phyloP scores from a whole-genome alignment of 805 yeast species.

The Zygotorulaspora florentina region DNA sequence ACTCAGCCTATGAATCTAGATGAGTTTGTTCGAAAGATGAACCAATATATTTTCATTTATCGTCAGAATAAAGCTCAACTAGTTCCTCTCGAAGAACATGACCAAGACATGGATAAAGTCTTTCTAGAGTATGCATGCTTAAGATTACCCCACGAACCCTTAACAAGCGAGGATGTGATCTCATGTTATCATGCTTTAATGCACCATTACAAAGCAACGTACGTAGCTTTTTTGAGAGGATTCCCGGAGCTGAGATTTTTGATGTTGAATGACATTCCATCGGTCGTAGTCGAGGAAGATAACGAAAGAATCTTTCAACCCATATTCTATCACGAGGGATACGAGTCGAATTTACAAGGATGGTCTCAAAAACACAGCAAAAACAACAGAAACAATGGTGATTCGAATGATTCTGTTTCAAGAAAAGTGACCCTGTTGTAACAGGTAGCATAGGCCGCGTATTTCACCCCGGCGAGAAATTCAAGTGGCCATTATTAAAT shows the following conservation, averaged over 20 bases:
- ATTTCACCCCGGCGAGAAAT: neutral
- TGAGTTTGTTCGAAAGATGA: constrained; percentile 29
- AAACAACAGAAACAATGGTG: constrained; percentile 11
- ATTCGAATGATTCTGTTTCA: constrained; percentile 16
- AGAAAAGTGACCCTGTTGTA: constrained; percentile 22
- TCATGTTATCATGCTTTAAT: constrained; percentile 36
- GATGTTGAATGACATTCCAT: constrained; percentile 39
- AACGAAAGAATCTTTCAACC: constrained; percentile 35
- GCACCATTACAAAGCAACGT: constrained; percentile 37
- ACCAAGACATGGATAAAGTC: constrained; percentile 7
- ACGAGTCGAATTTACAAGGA: constrained; percentile 31
- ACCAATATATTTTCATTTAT: constrained; percentile 22
- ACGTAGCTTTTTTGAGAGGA: constrained; percentile 34
- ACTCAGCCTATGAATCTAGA: constrained; percentile 39
- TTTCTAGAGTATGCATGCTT: constrained; percentile 10
- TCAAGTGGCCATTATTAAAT: neutral
- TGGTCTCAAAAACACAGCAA: constrained; percentile 24
- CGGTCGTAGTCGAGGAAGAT: constrained; percentile 30
- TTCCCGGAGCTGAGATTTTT: constrained; percentile 36
- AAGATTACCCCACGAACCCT: constrained; percentile 29
- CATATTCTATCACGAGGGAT: constrained; percentile 35
- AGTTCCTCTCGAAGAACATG: constrained; percentile 14
- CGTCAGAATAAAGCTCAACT: constrained; percentile 26
- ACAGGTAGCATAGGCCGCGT: neutral
- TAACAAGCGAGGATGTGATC: constrained; percentile 34